Evolutionary conservation across 2,329 filamentous ascomycete genomes (phyloP), one percentile per base, ranked within the genome.

Genomic region (Emydomyces testavorans): DNA sequence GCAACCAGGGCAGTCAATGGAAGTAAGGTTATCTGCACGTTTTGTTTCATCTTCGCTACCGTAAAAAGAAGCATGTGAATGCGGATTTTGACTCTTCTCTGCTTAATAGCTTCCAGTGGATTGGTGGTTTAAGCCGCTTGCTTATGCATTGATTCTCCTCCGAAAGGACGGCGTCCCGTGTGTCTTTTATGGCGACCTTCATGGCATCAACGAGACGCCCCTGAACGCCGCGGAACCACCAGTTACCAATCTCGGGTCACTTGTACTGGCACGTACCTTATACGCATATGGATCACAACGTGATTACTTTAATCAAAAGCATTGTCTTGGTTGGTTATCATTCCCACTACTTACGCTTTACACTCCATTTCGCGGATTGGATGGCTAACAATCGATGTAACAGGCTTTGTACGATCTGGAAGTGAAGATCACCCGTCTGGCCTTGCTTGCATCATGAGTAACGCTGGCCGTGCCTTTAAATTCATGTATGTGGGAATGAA

Each of bases 131-230:
- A 85, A 85, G 62, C 75, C 80, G 0, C 70, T 86, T 13, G 83
- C 82, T 10, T 85, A 87, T 61, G 69, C 80, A 0, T 71, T 87
- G 37, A 85, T 86, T 48, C 74, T 88, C 1, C 75, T 87, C 21
- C 74, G 79, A 10, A 64, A 71, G 42, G 68, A 76, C 28, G 80
- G 80, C 13, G 73, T 78, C 23, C 82, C 82, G 0, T 84, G 78
- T 55, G 67, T 84, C 29, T 86, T 86, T 60, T 85, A 80, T 59
- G 80, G 81, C 20, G 81, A 85, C 57, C 61, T 85, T 0, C 83
- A 82, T 61, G 80, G 81, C 18, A 78, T 79, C 41, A 66, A 69
- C 43, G 71, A 65, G n/a, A 64, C 62, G 0, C 67, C 74, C 2
- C 76, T 73, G 48, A 72, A 71, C 24, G 72, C 71, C 7, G 71